Base-by-base conservation (phyloP, 2,329 filamentous ascomycete genomes). In the Ustilaginoidea virens region DNA sequence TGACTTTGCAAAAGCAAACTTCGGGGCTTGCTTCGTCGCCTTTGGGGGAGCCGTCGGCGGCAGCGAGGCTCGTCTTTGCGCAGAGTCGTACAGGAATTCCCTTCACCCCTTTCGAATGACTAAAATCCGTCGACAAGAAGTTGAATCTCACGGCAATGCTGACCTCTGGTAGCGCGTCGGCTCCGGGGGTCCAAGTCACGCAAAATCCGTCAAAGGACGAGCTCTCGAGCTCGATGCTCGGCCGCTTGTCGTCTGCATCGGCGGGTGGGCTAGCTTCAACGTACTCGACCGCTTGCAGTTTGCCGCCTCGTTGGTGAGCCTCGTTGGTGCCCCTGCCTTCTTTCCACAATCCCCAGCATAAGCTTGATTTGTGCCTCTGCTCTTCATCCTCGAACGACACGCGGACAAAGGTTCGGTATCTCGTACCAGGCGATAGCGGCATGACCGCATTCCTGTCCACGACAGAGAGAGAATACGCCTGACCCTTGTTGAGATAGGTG, bases 401-500 rank as follows among this genome's bases (percentile, higher is more conserved):
- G n/a, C 90, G 78, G 26, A 98, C 71, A 48, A 79, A 93, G 0
- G 87, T 96, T 31, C 90, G 73, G 48, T 94, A 94, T 39, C 69
- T 78, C 10, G 76, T 61, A 7, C 73, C 74, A 4, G 66, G 66
- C 1, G 60, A 51, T 19, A 68, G 57, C 3, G 70, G 64, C 4
- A 75, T 55, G 2, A 66, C 60, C 2, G 78, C 69, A 5, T 64
- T 61, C 0, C 80, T 90, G 47, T 98, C 90, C 26, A 80, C 62
- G 17, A 98, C 69, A 3, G 80, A 80, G 12, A 98, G 61, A 0
- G 81, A 80, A 50, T 98, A 98, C 11, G 85, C 82, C 49, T 96
- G 87, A 15, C 87, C 86, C 54, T 96, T 96, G 59, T 98, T 98
- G 12, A 98, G 68, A 48, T 98, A 98, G 0, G 87, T 94, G n/a